Percentiles rank a stretch among this genome's conserved stretches.
Evolutionary conservation across 164 flowering plant species (phyloP).

Genomic region (Aristolochia contorta): DNA sequence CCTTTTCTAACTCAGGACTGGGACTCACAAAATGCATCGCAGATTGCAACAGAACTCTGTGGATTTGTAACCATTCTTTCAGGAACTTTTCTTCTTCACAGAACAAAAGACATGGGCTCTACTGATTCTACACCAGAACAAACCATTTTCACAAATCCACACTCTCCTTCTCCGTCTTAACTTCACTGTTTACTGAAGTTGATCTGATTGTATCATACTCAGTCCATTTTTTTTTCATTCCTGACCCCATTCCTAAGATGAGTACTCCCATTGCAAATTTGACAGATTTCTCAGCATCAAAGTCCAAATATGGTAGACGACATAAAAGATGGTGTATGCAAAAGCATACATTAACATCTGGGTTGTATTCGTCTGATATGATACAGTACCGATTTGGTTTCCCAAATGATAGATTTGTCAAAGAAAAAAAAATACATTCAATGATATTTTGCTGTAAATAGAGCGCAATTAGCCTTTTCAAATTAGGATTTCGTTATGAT

Average conservation of each 20-base stretch:
- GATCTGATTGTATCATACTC: background rate
- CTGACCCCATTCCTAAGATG: background rate
- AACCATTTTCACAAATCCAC: background rate
- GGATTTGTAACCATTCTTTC: slow-evolving; percentile 70
- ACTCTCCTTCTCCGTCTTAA: background rate
- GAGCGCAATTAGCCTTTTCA: too few species aligned
- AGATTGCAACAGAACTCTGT: slow-evolving; percentile 56
- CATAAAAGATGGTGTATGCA: too few species aligned
- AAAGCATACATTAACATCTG: too few species aligned
- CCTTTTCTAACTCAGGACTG: slow-evolving; percentile 44
- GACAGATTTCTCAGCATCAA: background rate
- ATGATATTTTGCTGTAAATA: too few species aligned
- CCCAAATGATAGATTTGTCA: too few species aligned
- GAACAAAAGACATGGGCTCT: slow-evolving; percentile 61
- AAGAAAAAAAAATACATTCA: too few species aligned
- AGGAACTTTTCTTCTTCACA: slow-evolving; percentile 82
- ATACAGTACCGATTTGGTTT: too few species aligned
- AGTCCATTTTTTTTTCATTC: background rate
- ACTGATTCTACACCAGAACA: background rate
- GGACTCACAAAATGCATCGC: slow-evolving; percentile 60
- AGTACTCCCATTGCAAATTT: too few species aligned
- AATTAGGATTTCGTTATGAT: too few species aligned
- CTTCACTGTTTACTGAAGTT: background rate
- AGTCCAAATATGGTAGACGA: too few species aligned
- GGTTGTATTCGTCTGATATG: too few species aligned